Conservation (phyloP, 78 protist genomes). For the Dictyostelium citrinum region DNA sequence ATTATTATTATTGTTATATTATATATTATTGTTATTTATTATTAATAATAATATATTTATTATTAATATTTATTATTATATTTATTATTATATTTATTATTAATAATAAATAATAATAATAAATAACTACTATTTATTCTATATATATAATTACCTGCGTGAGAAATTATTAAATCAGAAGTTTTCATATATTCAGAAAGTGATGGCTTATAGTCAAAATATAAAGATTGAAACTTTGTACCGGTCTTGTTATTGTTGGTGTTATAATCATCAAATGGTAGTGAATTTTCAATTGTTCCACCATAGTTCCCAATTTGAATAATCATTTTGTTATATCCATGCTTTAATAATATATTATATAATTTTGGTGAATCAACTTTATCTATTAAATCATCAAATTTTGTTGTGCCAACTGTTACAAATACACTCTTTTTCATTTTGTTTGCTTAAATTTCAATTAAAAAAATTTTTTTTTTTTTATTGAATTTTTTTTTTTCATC, state of each 20-base stretch:
- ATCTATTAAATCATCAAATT: conserved; percentile 63
- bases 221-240: background rate
- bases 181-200: conserved; percentile 13
- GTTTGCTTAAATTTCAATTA: too few relatives aligned
- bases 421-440: conserved; percentile 29
- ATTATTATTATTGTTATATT: too few relatives aligned
- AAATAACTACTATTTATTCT: too few relatives aligned
- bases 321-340: conserved; percentile 26
- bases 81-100: too few relatives aligned
- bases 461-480: too few relatives aligned
- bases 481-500: too few relatives aligned
- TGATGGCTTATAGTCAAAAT: conserved; percentile 37
- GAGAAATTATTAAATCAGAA: conserved; percentile 36
- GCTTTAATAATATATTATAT: background rate
- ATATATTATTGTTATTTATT: too few relatives aligned
- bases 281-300: background rate
- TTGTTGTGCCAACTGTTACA: conserved; percentile 83
- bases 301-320: conserved; percentile 53
- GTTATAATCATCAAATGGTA: background rate
- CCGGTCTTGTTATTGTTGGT: background rate
- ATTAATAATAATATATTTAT: too few relatives aligned
- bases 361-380: conserved; percentile 43
- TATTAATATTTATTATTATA: too few relatives aligned
- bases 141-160: conserved; percentile 27
- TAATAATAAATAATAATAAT: too few relatives aligned